Evolutionary conservation across 345 rosid genomes (phyloP).

Genomic region (Eucalyptus curtisii): DNA sequence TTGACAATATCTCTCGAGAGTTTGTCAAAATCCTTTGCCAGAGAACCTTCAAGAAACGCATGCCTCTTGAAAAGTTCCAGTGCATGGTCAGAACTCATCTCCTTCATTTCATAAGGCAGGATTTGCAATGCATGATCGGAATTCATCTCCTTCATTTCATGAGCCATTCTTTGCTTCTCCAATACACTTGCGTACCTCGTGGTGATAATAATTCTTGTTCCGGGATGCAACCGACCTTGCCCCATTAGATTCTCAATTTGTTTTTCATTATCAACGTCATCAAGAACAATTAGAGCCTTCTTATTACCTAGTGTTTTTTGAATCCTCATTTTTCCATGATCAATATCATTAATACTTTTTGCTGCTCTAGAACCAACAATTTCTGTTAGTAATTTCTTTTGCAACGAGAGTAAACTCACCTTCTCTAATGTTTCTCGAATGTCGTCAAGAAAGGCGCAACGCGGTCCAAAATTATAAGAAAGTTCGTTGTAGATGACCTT

Average conservation of each 20-base stretch:
- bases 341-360: neutral
- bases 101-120: neutral
- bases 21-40: fast-evolving
- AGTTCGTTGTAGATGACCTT: neutral
- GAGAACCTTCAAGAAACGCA: fast-evolving
- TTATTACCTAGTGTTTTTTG: too few relatives aligned
- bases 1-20: neutral
- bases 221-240: too few relatives aligned
- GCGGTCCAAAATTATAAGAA: neutral
- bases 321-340: neutral
- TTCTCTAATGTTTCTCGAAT: neutral
- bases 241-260: too few relatives aligned
- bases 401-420: too few relatives aligned
- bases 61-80: neutral
- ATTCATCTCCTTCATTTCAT: too few relatives aligned
- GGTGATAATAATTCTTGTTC: neutral
- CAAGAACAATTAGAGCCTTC: too few relatives aligned
- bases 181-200: too few relatives aligned
- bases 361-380: neutral
- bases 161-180: too few relatives aligned
- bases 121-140: too few relatives aligned
- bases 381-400: too few relatives aligned
- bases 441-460: slow-evolving; percentile 7
- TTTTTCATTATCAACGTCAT: too few relatives aligned
- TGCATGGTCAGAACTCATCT: neutral